Evolutionary conservation across 1,139 yeast species (phyloP), one percentile per base, ranked within the genome.

Genomic region (Debaryomyces coudertii): DNA sequence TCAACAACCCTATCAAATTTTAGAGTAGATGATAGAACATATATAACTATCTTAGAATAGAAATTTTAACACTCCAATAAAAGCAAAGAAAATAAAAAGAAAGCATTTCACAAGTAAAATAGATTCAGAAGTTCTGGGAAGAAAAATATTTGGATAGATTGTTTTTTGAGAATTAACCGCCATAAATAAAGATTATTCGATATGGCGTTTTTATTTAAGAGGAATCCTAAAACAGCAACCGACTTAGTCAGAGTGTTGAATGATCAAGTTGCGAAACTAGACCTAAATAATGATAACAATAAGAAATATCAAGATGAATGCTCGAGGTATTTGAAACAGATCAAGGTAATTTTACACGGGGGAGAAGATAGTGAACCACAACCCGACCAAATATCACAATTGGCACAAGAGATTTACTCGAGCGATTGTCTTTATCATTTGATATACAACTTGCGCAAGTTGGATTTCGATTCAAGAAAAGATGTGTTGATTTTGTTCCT

Each of bases 401-500:
- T 87, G 46, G 88, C 95, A 1, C 90, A 85, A 55, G 96, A 90
- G 55, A 79, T 87, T 1, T 86, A 87, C 56, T 62, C 79, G n/a
- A 73, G 87, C 0, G 96, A 90, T 62, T 72, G 87, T 46, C 76
- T 93, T 33, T 79, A 78, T 53, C 73, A 77, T 30, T 67, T 93
- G 48, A 73, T 89, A 15, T 63, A 69, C 30, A 79, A 83, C 56
- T 70, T 93, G 49, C 70, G 71, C 12, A 76, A 77, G 36, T 74
- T 93, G 47, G 97, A 90, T 54, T 92, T 93, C 64, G 98, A 93
- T 62, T 82, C 96, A 35, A 76, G 97, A 48, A 90, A 92, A 60
- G 95, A 88, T 57, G 95, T 90, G 12, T 79, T 83, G 9, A 73
- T 81, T 11, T 65, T 93, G 44, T 90, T 90, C 62, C 81, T 85